Evolutionary conservation across 352 stramenopile species (phyloP).

Genomic region (Hyphochytrium catenoides): DNA sequence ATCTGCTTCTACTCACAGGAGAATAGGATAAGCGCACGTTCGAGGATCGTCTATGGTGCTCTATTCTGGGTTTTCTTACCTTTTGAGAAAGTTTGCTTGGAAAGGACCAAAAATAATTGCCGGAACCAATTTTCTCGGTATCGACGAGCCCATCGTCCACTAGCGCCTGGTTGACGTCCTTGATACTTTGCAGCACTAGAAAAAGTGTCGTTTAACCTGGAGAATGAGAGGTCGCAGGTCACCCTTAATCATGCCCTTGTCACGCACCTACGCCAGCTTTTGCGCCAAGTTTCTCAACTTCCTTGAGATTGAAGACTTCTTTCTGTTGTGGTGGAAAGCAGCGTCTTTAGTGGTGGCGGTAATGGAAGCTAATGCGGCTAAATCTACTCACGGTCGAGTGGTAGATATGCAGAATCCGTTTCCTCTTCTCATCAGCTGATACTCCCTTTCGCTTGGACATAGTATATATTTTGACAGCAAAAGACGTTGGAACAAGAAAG

Average conservation of each 20-base stretch:
- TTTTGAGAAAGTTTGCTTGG: constrained; percentile 49
- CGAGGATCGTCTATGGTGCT: too few relatives aligned
- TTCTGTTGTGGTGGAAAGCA: too few relatives aligned
- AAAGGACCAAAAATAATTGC: constrained; percentile 68
- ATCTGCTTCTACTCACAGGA: too few relatives aligned
- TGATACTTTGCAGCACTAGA: constrained; percentile 56
- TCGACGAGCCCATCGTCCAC: constrained; percentile 52
- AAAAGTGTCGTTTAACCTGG: background rate
- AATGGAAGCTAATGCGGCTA: too few relatives aligned
- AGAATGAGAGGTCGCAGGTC: background rate
- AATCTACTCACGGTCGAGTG: constrained; percentile 54
- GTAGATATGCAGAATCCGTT: constrained; percentile 55
- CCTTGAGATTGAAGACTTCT: constrained; percentile 60
- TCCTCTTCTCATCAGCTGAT: constrained; percentile 52
- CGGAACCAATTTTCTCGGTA: constrained; percentile 58
- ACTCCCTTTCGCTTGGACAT: constrained; percentile 51
- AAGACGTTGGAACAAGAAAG: too few relatives aligned
- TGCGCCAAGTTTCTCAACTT: constrained; percentile 52
- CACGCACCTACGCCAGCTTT: constrained; percentile 45
- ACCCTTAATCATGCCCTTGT: background rate
- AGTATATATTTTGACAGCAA: too few relatives aligned
- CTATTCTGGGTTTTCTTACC: too few relatives aligned
- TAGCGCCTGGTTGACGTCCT: constrained; percentile 59
- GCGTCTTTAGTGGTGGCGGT: too few relatives aligned
- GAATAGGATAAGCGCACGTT: too few relatives aligned